These are phyloP conservation scores for Zygosaccharomyces pseudobailii DNA, from an alignment of 1,139 yeast species.

Conservation along the genomic window DNA sequence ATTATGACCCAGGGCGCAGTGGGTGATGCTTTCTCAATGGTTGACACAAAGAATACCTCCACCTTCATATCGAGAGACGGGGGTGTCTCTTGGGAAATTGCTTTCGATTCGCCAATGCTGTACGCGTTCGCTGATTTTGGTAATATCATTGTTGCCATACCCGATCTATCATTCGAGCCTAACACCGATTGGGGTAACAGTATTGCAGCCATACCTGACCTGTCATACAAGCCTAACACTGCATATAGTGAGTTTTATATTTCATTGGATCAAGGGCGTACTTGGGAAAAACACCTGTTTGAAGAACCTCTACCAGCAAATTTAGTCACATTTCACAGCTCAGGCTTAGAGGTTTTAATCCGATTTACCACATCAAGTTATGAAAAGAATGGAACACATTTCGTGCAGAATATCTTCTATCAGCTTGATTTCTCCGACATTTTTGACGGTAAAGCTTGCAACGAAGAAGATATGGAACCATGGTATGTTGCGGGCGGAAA, in stretches of 20 bases:
- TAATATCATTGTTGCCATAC: constrained; percentile 60
- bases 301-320: constrained; percentile 45
- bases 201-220: constrained; percentile 49
- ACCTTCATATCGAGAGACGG: constrained; percentile 75
- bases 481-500: constrained; percentile 52
- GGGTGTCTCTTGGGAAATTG: constrained; percentile 64
- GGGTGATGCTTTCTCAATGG: constrained; percentile 37
- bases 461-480: constrained; percentile 58
- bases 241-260: constrained; percentile 45
- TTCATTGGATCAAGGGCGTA: constrained; percentile 70
- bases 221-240: too few species aligned
- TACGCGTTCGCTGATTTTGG: constrained; percentile 79
- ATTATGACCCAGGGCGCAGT: constrained; percentile 55
- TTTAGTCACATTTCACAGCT: constrained; percentile 61
- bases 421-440: constrained; percentile 61
- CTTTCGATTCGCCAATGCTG: constrained; percentile 50
- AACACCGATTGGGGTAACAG: constrained; percentile 73
- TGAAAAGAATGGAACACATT: too few species aligned
- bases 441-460: constrained; percentile 50
- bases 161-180: too few species aligned
- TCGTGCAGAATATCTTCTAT: constrained; percentile 29
- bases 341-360: constrained; percentile 59
- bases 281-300: constrained; percentile 53
- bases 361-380: constrained; percentile 35
- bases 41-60: constrained; percentile 29